A percentile compares a stretch with the other conserved stretches of the same genome.
Conservation (phyloP, 805 yeast genomes). For the Cyberlindnera misumaiensis region DNA sequence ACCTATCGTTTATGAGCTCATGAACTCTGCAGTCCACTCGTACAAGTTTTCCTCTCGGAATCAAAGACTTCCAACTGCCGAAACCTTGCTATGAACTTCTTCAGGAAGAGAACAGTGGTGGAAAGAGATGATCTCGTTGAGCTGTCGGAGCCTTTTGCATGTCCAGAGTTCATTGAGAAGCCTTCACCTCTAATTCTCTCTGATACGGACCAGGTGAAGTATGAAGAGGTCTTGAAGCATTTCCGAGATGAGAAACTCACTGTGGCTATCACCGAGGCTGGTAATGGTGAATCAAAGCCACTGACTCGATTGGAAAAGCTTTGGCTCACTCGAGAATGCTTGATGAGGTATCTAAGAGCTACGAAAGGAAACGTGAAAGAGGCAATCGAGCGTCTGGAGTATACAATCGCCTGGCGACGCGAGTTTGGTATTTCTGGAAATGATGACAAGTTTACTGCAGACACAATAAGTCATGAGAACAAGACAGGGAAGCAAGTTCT, state of each 20-base stretch:
- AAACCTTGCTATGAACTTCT: constrained; percentile 10
- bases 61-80: not conserved
- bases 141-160: constrained; percentile 43
- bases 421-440: constrained; percentile 68
- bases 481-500: constrained; percentile 88
- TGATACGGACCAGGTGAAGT: constrained; percentile 36
- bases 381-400: constrained; percentile 67
- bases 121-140: constrained; percentile 21
- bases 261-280: constrained; percentile 21
- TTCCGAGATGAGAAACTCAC: constrained; percentile 43
- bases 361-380: constrained; percentile 80
- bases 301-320: constrained; percentile 58
- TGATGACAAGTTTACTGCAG: constrained; percentile 47
- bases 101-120: constrained; percentile 11
- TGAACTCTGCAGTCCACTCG: not conserved
- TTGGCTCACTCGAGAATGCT: constrained; percentile 89
- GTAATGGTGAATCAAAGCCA: constrained; percentile 29
- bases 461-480: constrained; percentile 57
- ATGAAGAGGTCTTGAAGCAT: constrained; percentile 48
- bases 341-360: constrained; percentile 82
- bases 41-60: not conserved
- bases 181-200: constrained; percentile 4
- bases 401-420: constrained; percentile 85
- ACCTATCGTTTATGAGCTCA: no score
- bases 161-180: constrained; percentile 45